phyloP scores from a whole-genome alignment of 768 basidiomycete species.

The Boletellus ananas region DNA sequence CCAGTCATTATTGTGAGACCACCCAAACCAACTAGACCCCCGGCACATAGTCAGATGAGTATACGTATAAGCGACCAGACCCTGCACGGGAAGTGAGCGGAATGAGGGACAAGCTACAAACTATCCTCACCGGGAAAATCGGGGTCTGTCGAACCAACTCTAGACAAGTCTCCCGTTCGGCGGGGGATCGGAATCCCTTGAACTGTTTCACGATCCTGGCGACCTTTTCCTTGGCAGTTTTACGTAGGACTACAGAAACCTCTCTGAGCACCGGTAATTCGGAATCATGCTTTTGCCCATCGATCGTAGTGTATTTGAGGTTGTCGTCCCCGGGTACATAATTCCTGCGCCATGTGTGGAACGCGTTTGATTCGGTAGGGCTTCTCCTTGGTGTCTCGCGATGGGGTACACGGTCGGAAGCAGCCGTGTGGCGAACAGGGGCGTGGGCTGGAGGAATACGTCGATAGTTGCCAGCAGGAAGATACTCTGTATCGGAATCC shows the following conservation, averaged over 20 bases:
- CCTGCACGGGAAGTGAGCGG: conserved; percentile 15
- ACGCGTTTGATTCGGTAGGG: conserved; percentile 7
- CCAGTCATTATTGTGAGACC: conserved; percentile 10
- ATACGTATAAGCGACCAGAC: conserved; percentile 27
- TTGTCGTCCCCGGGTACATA: neutral
- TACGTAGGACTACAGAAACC: conserved; percentile 10
- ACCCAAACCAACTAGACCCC: conserved; percentile 10
- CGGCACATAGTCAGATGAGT: conserved; percentile 23
- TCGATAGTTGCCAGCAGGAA: neutral
- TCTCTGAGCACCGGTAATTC: neutral
- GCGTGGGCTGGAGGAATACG: neutral
- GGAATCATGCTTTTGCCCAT: conserved; percentile 8
- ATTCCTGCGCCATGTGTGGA: conserved; percentile 12
- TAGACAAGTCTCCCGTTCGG: conserved; percentile 10
- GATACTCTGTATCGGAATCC: no score
- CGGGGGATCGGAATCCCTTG: conserved; percentile 2
- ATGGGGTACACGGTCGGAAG: neutral
- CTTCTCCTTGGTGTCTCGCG: neutral
- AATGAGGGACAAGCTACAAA: neutral
- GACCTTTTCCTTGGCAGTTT: conserved; percentile 11
- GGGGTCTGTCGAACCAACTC: conserved; percentile 12
- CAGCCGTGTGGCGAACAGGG: neutral
- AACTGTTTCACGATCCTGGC: conserved; percentile 19
- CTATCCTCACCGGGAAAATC: conserved; percentile 22
- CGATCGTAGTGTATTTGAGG: conserved; percentile 17